Conservation (phyloP, 1,139 yeast genomes). For the Blastobotrys petasosporus region DNA sequence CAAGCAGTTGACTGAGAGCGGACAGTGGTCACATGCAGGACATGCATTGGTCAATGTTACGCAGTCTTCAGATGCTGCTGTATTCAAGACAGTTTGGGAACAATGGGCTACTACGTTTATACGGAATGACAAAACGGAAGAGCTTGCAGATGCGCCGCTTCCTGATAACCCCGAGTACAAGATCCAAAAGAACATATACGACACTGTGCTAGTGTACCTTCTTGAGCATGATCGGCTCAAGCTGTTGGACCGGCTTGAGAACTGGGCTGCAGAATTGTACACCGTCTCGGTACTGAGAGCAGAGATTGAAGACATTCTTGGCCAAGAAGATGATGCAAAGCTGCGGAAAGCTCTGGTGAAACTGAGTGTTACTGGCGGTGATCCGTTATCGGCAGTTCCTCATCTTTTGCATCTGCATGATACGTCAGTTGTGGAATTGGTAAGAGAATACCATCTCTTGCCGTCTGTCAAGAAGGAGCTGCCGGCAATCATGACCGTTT, state of each 20-base stretch:
- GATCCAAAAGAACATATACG: slow-evolving; percentile 43
- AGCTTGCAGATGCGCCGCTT: slow-evolving; percentile 44
- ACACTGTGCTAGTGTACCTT: slow-evolving; percentile 47
- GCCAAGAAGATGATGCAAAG: slow-evolving; percentile 21
- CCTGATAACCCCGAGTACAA: slow-evolving; percentile 44
- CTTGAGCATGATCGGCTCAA: slow-evolving; percentile 36
- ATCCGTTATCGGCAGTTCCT: slow-evolving; percentile 55
- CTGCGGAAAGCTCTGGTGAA: slow-evolving; percentile 50
- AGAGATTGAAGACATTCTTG: slow-evolving; percentile 42
- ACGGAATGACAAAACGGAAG: slow-evolving; percentile 42
- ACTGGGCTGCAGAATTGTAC: slow-evolving; percentile 59
- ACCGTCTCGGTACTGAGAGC: slow-evolving; percentile 43
- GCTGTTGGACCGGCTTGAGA: slow-evolving; percentile 39
- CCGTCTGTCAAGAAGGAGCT: slow-evolving; percentile 41
- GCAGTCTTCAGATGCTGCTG: slow-evolving; percentile 22
- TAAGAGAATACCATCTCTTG: slow-evolving; percentile 58
- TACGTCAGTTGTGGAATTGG: slow-evolving; percentile 48
- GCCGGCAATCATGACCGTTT: slow-evolving; percentile 51
- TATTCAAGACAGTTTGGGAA: slow-evolving; percentile 50
- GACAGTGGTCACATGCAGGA: slow-evolving; percentile 56
- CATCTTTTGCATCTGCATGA: slow-evolving; percentile 57
- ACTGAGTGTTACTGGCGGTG: slow-evolving; percentile 51
- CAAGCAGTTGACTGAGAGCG: slow-evolving; percentile 45
- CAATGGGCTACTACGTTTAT: slow-evolving; percentile 55
- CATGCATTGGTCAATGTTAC: slow-evolving; percentile 44